Evolutionary conservation across 495 filamentous ascomycete species (phyloP).

Genomic region (Podospora appendiculata): DNA sequence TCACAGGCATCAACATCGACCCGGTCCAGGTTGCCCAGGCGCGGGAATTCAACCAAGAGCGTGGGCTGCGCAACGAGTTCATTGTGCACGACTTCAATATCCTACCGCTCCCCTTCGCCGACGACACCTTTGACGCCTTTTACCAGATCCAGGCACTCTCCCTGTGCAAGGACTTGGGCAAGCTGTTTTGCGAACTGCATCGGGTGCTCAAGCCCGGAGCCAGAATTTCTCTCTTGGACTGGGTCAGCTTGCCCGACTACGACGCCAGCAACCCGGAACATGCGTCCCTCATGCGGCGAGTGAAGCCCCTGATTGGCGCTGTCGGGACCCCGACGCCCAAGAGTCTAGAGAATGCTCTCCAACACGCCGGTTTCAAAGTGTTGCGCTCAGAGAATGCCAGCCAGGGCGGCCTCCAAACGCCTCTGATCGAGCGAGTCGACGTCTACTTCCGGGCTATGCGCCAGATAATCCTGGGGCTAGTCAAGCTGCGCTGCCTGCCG

Average conservation of each 20-base stretch:
- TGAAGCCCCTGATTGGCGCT: conserved; percentile 57
- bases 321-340: conserved; percentile 54
- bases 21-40: conserved; percentile 54
- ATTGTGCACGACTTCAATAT: conserved; percentile 51
- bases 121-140: conserved; percentile 52
- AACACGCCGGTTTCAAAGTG: conserved; percentile 46
- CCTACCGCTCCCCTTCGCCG: conserved; percentile 49
- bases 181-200: conserved; percentile 47
- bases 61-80: conserved; percentile 45
- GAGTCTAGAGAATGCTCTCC: conserved; percentile 43
- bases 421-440: conserved; percentile 54
- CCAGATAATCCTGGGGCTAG: conserved; percentile 44
- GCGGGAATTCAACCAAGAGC: conserved; percentile 39
- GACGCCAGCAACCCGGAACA: conserved; percentile 48
- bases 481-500: conserved; percentile 45
- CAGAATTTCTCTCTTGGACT: conserved; percentile 50
- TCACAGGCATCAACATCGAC: conserved; percentile 57
- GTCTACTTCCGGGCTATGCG: conserved; percentile 52
- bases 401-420: conserved; percentile 49
- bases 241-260: conserved; percentile 50
- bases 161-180: conserved; percentile 47
- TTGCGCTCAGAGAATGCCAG: conserved; percentile 50
- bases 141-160: conserved; percentile 59
- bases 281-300: conserved; percentile 49
- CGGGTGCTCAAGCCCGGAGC: conserved; percentile 52